Evolutionary conservation across 176 grass and related monocot species (phyloP).

Genomic region (Phoenix dactylifera): DNA sequence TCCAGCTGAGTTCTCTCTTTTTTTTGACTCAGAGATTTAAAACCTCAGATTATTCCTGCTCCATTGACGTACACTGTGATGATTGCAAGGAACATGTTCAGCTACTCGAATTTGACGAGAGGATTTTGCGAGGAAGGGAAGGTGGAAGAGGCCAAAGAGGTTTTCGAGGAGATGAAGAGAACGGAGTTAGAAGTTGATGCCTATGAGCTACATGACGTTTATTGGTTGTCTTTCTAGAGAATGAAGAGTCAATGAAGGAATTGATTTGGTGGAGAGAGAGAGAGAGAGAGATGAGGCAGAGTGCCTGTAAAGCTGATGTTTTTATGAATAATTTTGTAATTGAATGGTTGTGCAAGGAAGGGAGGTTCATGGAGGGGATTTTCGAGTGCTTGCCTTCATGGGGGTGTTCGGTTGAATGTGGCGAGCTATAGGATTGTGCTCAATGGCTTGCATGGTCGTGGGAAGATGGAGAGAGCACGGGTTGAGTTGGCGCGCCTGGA

Average conservation of each 20-base stretch:
- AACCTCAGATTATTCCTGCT: constrained; percentile 38
- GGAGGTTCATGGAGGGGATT: constrained; percentile 38
- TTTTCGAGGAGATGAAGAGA: constrained; percentile 65
- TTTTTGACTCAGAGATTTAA: too few species aligned
- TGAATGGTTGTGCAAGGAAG: constrained; percentile 62
- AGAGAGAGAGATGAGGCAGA: constrained; percentile 55
- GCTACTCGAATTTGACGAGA: constrained; percentile 68
- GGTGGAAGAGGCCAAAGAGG: constrained; percentile 31
- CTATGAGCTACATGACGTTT: constrained; percentile 61
- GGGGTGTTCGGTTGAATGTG: constrained; percentile 47
- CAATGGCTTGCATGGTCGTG: constrained; percentile 38
- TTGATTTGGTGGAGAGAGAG: constrained; percentile 29
- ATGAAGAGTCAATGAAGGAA: constrained; percentile 56
- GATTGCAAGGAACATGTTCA: constrained; percentile 70
- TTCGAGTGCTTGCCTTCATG: constrained; percentile 41
- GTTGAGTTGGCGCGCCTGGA: constrained; percentile 38
- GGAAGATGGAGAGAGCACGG: constrained; percentile 52
- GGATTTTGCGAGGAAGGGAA: constrained; percentile 57
- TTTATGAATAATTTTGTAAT: constrained; percentile 72
- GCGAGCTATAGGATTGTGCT: constrained; percentile 78
- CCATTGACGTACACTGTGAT: constrained; percentile 73
- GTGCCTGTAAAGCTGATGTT: constrained; percentile 52
- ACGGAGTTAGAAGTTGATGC: constrained; percentile 50
- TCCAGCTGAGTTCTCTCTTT: too few species aligned
- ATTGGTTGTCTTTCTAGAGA: constrained; percentile 66